A percentile compares a stretch with the other conserved stretches of the same genome.
Evolutionary conservation across 805 yeast species (phyloP).

Genomic region (Grigorovia humatica): DNA sequence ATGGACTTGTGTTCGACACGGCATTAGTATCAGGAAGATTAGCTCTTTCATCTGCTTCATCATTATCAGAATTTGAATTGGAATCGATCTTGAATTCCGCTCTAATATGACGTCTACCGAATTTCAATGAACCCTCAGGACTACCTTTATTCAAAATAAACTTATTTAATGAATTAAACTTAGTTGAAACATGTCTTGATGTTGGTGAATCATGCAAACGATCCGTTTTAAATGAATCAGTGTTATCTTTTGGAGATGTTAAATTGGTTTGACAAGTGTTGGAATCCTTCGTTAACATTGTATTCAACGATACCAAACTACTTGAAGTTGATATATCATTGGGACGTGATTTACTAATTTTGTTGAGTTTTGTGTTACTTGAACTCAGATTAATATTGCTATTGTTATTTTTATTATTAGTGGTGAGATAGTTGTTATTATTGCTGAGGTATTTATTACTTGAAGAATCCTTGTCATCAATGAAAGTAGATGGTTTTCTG

Average conservation of each 20-base stretch:
- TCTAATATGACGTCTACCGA: not conserved
- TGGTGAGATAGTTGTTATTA: not conserved
- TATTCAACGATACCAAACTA: conserved; percentile 12
- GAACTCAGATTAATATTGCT: not conserved
- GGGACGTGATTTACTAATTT: conserved; percentile 9
- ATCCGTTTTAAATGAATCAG: not conserved
- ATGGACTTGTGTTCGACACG: not conserved
- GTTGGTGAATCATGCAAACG: not conserved
- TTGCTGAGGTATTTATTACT: not conserved
- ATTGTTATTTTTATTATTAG: not conserved
- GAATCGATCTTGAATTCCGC: conserved; percentile 2
- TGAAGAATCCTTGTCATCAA: not conserved
- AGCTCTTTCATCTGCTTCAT: not conserved
- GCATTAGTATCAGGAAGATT: no score
- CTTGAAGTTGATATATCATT: conserved; percentile 13
- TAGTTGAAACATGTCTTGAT: not conserved
- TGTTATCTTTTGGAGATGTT: not conserved
- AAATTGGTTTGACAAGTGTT: not conserved
- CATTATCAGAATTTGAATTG: conserved; percentile 4
- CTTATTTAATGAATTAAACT: not conserved
- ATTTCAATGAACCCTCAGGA: not conserved
- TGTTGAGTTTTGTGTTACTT: not conserved
- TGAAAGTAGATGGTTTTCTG: not conserved
- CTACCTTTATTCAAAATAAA: not conserved
- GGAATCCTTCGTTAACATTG: conserved; percentile 2